Base-by-base conservation (phyloP, 345 rosid genomes). In the Hypericum androsaemum region DNA sequence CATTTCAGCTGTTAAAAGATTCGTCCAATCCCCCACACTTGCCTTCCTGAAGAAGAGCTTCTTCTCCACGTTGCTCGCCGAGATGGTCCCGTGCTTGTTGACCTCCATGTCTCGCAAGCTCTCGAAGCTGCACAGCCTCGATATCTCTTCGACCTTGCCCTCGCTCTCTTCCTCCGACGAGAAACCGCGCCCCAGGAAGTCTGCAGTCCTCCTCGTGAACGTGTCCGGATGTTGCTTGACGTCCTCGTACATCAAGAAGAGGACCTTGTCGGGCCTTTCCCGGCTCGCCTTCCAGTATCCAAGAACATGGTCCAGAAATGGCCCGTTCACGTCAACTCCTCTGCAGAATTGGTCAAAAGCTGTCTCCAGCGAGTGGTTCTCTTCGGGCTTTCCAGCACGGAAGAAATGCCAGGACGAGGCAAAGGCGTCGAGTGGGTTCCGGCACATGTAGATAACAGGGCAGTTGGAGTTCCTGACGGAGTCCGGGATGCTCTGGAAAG, bases 291-390 rank as follows among this genome's bases (percentile, higher is more conserved):
- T 68, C 74, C 75, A 77, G 44, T 72, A 77, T 39, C 86, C 80
- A 56, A 75, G 52, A 73, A 75, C 67, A 37, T 80, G 81, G 13
- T 77, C 74, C 77, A 73, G 73, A 45, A 77, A 80, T 0, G 81
- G 83, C 0, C 83, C 86, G 41, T 57, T 73, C 32, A 65, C 78
- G 13, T 65, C 46, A 35, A 72, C 61, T 4, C 86, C 86, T 0
- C 40, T 38, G 37, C 72, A 80, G n/a, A 67, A 80, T 64, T 54
- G 45, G n/a, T 74, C 60, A 60, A 80, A 77, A 5, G 64, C 73
- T 57, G 77, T 78, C 10, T 74, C 80, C 7, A 80, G 43, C 57
- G 60, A 0, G 65, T 58, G 32, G 16, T 14, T 32, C 16, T 62
- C 43, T 39, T 67, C 61, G 0, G 72, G 51, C 13, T 22, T 67